Percentiles rank a stretch among this genome's conserved stretches.
phyloP scores from a whole-genome alignment of 1,284 basidiomycete species.

The Fomitopsis palustris region DNA sequence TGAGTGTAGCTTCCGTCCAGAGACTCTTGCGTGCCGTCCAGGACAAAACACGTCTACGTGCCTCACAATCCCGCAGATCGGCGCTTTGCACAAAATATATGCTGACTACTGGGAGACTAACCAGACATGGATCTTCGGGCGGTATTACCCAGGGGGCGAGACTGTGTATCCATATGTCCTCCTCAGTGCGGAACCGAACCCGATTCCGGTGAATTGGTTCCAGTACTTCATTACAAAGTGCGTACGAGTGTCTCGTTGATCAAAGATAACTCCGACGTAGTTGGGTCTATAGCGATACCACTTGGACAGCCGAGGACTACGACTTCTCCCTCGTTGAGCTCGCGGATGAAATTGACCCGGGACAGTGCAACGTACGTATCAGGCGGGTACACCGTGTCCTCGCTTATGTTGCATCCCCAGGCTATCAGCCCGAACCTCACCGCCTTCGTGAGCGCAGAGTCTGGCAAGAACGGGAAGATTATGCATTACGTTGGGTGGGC shows the following conservation, averaged over 20 bases:
- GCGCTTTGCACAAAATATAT: constrained; percentile 29
- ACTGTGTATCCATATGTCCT: constrained; percentile 8
- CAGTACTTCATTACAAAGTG: constrained; percentile 19
- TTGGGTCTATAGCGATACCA: constrained; percentile 13
- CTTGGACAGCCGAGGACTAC: constrained; percentile 16
- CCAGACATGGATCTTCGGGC: constrained; percentile 19
- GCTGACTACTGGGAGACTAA: constrained; percentile 25
- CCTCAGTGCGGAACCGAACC: constrained; percentile 8
- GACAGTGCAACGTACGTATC: constrained; percentile 7
- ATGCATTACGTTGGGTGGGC: constrained; percentile 30
- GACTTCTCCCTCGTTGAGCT: constrained; percentile 12
- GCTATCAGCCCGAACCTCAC: constrained; percentile 24
- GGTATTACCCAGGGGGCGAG: constrained; percentile 24
- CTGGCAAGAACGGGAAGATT: constrained; percentile 25
- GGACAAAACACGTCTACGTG: constrained; percentile 24
- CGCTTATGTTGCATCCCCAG: not conserved
- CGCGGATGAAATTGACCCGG: constrained; percentile 19
- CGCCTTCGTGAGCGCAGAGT: constrained; percentile 24
- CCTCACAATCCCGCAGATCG: constrained; percentile 28
- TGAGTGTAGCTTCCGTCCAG: constrained; percentile 24
- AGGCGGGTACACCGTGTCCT: not conserved
- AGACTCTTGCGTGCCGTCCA: constrained; percentile 25
- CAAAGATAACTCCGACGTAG: not conserved
- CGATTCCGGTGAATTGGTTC: constrained; percentile 12
- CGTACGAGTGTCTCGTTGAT: not conserved